These are phyloP conservation scores for Vitis cinerea DNA, from an alignment of 164 flowering plant species.

Conservation along the genomic window DNA sequence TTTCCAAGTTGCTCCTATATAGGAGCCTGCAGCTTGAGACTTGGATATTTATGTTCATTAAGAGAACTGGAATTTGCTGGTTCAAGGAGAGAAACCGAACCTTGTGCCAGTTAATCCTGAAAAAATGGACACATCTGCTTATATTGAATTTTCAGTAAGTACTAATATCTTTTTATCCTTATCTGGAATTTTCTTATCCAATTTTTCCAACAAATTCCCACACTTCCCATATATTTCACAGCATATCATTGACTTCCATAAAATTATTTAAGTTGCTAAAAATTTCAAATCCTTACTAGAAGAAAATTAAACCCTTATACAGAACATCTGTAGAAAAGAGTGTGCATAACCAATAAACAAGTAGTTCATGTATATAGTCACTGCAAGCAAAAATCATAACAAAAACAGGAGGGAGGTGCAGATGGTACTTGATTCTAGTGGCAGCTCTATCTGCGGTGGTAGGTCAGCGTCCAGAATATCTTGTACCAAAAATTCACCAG, in stretches of 20 bases:
- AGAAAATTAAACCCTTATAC: background rate
- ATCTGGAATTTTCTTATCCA: too few relatives aligned
- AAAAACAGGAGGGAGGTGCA: background rate
- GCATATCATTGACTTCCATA: background rate
- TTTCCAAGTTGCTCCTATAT: too few relatives aligned
- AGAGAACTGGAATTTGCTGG: too few relatives aligned
- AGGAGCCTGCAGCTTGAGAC: too few relatives aligned
- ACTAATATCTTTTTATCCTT: too few relatives aligned
- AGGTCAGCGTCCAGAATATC: constrained; percentile 88
- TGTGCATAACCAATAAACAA: constrained; percentile 1
- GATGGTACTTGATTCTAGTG: constrained; percentile 51
- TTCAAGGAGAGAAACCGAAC: too few relatives aligned
- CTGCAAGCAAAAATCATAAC: background rate
- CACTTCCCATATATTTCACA: background rate
- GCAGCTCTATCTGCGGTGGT: constrained; percentile 66
- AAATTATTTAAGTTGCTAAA: background rate
- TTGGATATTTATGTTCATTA: too few relatives aligned
- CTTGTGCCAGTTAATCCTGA: too few relatives aligned
- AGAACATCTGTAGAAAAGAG: background rate
- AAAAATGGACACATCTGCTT: too few relatives aligned
- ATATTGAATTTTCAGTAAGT: too few relatives aligned
- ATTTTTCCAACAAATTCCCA: too few relatives aligned
- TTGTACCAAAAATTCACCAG: constrained; percentile 80
- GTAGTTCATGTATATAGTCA: background rate
- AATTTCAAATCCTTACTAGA: background rate